Evolutionary conservation across 2,329 filamentous ascomycete species (phyloP).

Genomic region (Phymatotrichopsis omnivora): DNA sequence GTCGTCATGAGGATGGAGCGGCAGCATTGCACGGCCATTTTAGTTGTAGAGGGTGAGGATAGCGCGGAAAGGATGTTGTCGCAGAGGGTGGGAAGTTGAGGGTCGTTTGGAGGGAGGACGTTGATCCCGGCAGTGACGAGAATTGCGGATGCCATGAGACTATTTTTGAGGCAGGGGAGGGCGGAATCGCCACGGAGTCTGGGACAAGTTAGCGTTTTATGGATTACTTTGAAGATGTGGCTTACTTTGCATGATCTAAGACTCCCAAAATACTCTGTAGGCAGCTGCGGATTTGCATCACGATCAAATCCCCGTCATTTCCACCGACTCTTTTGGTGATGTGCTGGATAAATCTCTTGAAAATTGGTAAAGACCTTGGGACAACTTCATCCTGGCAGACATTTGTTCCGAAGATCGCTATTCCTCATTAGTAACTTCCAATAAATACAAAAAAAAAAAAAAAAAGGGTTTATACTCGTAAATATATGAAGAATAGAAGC

Average conservation of each 20-base stretch:
- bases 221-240: neutral
- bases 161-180: constrained; percentile 84
- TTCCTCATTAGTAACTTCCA: neutral
- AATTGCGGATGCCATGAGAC: constrained; percentile 76
- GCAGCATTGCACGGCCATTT: constrained; percentile 81
- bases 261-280: constrained; percentile 29
- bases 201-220: too few species aligned
- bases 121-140: constrained; percentile 73
- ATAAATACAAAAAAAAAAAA: neutral
- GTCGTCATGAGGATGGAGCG: constrained; percentile 61
- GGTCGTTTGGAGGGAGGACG: constrained; percentile 60
- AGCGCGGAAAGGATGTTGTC: constrained; percentile 79
- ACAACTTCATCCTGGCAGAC: constrained; percentile 81
- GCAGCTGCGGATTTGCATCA: constrained; percentile 30
- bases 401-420: constrained; percentile 69
- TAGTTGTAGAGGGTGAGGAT: constrained; percentile 53
- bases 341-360: constrained; percentile 79
- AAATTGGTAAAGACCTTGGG: constrained; percentile 77
- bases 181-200: constrained; percentile 54
- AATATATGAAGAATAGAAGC: constrained; percentile 97
- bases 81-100: constrained; percentile 50
- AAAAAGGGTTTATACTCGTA: constrained; percentile 45
- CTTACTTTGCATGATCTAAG: constrained; percentile 30
- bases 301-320: constrained; percentile 24
- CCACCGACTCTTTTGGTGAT: constrained; percentile 44